These are phyloP conservation scores for Ascosphaera apis DNA, from an alignment of 2,329 filamentous ascomycete species.

Conservation along the genomic window DNA sequence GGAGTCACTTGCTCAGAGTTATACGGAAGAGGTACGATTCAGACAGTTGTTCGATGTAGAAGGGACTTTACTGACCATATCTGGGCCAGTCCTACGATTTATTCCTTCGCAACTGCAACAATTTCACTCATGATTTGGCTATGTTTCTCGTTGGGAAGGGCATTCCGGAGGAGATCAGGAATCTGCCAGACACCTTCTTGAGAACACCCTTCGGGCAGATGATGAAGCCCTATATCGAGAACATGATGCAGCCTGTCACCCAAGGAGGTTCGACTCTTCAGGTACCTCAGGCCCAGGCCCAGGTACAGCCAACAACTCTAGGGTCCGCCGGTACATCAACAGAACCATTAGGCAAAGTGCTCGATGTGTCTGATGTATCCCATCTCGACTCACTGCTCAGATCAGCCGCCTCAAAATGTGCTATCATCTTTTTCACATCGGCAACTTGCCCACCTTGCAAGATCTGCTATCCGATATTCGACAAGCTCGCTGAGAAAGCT, in stretches of 20 bases:
- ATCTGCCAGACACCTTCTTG: conserved; percentile 64
- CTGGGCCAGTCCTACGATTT: conserved; percentile 56
- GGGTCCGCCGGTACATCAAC: too few species aligned
- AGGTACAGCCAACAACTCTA: too few species aligned
- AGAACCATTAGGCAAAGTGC: too few species aligned
- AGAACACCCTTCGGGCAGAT: conserved; percentile 74
- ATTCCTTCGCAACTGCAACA: conserved; percentile 87
- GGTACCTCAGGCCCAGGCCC: too few species aligned
- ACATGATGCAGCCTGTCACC: conserved; percentile 37
- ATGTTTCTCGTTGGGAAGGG: conserved; percentile 75
- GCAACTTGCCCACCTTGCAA: conserved; percentile 71
- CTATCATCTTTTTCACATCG: conserved; percentile 81
- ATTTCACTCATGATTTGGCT: conserved; percentile 80
- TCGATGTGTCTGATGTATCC: too few species aligned
- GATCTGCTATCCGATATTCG: conserved; percentile 57
- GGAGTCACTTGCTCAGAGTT: conserved; percentile 59
- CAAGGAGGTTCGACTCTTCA: too few species aligned
- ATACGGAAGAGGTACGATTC: conserved; percentile 44
- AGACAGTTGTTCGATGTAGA: not conserved
- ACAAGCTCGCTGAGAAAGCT: conserved; percentile 53
- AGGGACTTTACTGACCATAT: conserved; percentile 1
- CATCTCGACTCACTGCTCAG: too few species aligned
- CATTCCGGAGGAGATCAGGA: conserved; percentile 69
- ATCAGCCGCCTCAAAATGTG: too few species aligned
- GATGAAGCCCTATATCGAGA: conserved; percentile 54